Conservation (phyloP, 345 rosid species). For the Clarkia xantiana region DNA sequence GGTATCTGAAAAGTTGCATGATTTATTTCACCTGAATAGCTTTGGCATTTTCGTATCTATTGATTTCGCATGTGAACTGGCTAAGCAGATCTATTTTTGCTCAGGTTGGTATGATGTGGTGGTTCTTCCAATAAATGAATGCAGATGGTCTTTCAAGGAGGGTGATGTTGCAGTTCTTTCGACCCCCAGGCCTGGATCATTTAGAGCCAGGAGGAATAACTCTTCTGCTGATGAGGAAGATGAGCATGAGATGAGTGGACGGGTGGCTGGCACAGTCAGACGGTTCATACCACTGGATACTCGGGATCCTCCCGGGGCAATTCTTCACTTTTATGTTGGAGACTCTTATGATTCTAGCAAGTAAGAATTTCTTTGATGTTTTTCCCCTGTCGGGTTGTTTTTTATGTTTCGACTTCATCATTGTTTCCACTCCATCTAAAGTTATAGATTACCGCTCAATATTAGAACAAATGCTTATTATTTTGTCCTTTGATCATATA, state of each 20-base stretch:
- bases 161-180: constrained; percentile 97
- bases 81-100: constrained; percentile 11
- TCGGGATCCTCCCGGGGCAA: constrained; percentile 95
- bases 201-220: constrained; percentile 43
- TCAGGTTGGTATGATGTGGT: constrained; percentile 94
- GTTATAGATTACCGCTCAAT: background rate
- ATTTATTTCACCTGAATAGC: background rate
- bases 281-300: constrained; percentile 76
- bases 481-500: constrained; percentile 13
- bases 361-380: constrained; percentile 31
- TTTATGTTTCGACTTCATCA: background rate
- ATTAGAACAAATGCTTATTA: background rate
- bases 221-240: constrained; percentile 46
- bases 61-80: constrained; percentile 11
- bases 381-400: constrained; percentile 1
- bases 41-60: background rate
- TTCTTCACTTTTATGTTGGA: constrained; percentile 92
- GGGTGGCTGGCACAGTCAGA: constrained; percentile 91
- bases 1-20: too few species aligned
- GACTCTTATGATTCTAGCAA: constrained; percentile 53
- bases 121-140: constrained; percentile 55
- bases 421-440: background rate
- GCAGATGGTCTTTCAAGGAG: constrained; percentile 93
- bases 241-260: constrained; percentile 57
- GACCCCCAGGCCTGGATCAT: constrained; percentile 65